Conservation (phyloP, 2,329 filamentous ascomycete species). For the Claviceps quebecensis region DNA sequence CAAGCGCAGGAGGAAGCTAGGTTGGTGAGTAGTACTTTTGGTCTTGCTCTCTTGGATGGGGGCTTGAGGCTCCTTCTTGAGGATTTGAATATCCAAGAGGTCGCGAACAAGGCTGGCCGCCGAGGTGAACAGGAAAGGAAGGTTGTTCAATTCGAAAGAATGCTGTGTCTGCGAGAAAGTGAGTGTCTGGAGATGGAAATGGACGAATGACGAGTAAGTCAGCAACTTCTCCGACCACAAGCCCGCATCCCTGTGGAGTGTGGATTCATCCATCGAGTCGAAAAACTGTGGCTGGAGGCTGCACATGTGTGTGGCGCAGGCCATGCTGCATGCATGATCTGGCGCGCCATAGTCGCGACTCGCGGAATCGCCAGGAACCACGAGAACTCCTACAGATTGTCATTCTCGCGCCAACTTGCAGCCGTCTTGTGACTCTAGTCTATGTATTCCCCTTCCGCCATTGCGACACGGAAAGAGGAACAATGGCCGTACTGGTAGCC, state of each 20-base stretch:
- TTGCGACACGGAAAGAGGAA: not conserved
- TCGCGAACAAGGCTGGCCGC: not conserved
- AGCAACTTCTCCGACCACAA: not conserved
- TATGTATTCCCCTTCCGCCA: not conserved
- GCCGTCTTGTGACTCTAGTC: not conserved
- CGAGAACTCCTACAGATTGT: not conserved
- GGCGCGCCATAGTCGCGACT: not conserved
- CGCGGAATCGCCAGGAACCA: not conserved
- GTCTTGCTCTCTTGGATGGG: not conserved
- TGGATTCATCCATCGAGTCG: not conserved
- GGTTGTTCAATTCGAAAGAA: not conserved
- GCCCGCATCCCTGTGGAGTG: not conserved
- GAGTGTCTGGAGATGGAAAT: not conserved
- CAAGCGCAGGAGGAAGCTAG: constrained; percentile 26
- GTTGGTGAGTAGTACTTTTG: constrained; percentile 26
- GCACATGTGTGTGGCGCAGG: constrained; percentile 2
- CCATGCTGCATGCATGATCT: not conserved
- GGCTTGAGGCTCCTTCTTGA: not conserved
- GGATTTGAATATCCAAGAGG: not conserved
- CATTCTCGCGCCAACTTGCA: not conserved
- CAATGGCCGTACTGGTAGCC: constrained; percentile 31
- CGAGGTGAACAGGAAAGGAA: too few species aligned
- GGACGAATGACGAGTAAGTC: not conserved
- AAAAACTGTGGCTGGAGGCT: not conserved
- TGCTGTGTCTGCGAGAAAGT: not conserved